Conservation (phyloP, 2,329 filamentous ascomycete species). For the Trichoderma atrobrunneum region DNA sequence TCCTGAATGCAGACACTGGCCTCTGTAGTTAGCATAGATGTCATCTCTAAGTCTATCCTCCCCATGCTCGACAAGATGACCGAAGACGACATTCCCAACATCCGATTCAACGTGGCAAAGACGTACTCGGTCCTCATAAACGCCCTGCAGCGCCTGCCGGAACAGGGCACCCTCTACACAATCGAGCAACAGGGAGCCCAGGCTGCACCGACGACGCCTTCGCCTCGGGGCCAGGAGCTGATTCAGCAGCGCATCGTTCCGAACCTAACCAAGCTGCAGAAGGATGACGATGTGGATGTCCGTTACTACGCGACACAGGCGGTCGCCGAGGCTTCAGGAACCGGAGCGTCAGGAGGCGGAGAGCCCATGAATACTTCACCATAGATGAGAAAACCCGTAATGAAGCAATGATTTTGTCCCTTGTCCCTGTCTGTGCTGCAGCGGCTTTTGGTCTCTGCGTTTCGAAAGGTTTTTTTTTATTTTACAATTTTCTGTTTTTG, state of each 20-base stretch:
- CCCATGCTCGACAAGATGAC: slow-evolving; percentile 96
- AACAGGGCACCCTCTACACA: slow-evolving; percentile 80
- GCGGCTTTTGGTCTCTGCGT: not conserved
- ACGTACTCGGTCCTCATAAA: slow-evolving; percentile 88
- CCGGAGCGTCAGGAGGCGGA: slow-evolving; percentile 36
- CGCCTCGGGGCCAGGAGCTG: slow-evolving; percentile 70
- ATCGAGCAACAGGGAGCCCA: slow-evolving; percentile 73
- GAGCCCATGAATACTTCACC: slow-evolving; percentile 65
- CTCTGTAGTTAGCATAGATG: slow-evolving; percentile 86
- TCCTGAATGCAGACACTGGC: slow-evolving; percentile 73
- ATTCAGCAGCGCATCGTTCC: slow-evolving; percentile 85
- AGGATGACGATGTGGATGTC: slow-evolving; percentile 97
- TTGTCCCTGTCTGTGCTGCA: slow-evolving; percentile 29
- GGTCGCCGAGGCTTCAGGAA: slow-evolving; percentile 56
- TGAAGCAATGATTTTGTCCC: slow-evolving; percentile 51
- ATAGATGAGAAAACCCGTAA: slow-evolving; percentile 51
- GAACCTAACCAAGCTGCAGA: slow-evolving; percentile 90
- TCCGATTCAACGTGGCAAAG: slow-evolving; percentile 99
- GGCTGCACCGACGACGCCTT: slow-evolving; percentile 58
- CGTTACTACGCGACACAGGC: slow-evolving; percentile 96
- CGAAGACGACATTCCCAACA: slow-evolving; percentile 94
- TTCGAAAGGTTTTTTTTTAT: not conserved
- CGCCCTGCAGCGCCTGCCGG: slow-evolving; percentile 86
- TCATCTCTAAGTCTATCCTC: slow-evolving; percentile 88
- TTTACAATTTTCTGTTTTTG: not conserved